Conservation (phyloP, 495 filamentous ascomycete genomes). For the Cenococcum geophilum region DNA sequence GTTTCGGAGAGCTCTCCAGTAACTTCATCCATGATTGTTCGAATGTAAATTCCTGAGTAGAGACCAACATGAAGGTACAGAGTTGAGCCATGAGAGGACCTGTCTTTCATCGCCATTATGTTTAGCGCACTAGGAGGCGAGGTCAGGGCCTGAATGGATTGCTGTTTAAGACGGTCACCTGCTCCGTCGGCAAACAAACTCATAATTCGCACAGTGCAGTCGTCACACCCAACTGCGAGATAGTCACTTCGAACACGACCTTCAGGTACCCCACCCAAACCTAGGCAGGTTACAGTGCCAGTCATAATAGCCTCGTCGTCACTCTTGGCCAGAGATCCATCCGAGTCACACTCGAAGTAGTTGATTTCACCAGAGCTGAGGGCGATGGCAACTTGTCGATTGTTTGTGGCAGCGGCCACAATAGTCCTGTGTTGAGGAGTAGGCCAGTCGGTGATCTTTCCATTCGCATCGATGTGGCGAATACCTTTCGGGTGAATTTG, state of each 20-base stretch:
- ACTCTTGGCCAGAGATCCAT: slow-evolving; percentile 86
- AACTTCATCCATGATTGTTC: slow-evolving; percentile 87
- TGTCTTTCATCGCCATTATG: slow-evolving; percentile 95
- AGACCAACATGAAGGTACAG: slow-evolving; percentile 93
- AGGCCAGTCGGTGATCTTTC: slow-evolving; percentile 76
- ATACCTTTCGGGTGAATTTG: slow-evolving; percentile 96
- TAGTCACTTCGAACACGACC: slow-evolving; percentile 80
- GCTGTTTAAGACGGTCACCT: slow-evolving; percentile 59
- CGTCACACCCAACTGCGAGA: slow-evolving; percentile 92
- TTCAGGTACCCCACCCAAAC: slow-evolving; percentile 87
- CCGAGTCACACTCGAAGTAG: slow-evolving; percentile 93
- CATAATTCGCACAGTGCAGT: slow-evolving; percentile 88
- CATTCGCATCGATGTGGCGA: slow-evolving; percentile 73
- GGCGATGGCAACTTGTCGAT: slow-evolving; percentile 86
- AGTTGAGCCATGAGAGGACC: slow-evolving; percentile 68
- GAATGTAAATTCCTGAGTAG: slow-evolving; percentile 88
- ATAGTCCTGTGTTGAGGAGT: slow-evolving; percentile 90
- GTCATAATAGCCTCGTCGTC: slow-evolving; percentile 94
- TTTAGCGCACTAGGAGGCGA: slow-evolving; percentile 80
- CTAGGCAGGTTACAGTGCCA: slow-evolving; percentile 88
- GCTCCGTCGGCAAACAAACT: slow-evolving; percentile 85
- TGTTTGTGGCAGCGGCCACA: slow-evolving; percentile 90
- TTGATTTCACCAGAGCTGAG: slow-evolving; percentile 93
- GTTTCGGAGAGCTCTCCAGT: slow-evolving; percentile 94
- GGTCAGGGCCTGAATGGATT: slow-evolving; percentile 87